Conservation (phyloP, 176 grass and related monocot species). For the Tillandsia fasciculata region DNA sequence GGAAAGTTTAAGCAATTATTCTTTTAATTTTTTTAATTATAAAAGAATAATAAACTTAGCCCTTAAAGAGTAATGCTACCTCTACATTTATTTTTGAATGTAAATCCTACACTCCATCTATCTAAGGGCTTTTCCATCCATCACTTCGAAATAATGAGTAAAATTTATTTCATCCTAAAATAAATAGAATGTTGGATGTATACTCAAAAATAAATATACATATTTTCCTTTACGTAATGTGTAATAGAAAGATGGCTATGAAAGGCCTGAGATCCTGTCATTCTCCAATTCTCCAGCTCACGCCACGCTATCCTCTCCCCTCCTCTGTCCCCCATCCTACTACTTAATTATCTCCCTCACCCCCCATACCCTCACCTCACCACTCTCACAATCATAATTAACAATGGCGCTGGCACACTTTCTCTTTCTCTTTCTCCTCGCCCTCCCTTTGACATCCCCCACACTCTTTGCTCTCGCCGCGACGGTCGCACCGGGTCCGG, state of each 20-base stretch:
- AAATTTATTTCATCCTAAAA: no score
- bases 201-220: no score
- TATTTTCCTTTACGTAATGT: no score
- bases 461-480: slow-evolving; percentile 21
- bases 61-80: no score
- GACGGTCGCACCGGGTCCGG: not conserved
- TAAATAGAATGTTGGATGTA: no score
- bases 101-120: no score
- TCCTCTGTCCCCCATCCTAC: not conserved
- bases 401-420: not conserved
- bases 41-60: no score
- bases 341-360: slow-evolving; percentile 19
- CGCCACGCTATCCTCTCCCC: slow-evolving; percentile 1
- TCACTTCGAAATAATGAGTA: no score
- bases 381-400: not conserved
- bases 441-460: slow-evolving; percentile 13
- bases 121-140: no score
- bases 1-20: no score
- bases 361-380: not conserved
- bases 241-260: not conserved
- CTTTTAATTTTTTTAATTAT: no score
- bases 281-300: slow-evolving; percentile 24
- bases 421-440: not conserved
- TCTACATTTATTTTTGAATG: no score
- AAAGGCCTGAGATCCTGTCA: slow-evolving; percentile 4